Conservation (phyloP, 2,329 filamentous ascomycete species). For the Hypoxylon sp. region DNA sequence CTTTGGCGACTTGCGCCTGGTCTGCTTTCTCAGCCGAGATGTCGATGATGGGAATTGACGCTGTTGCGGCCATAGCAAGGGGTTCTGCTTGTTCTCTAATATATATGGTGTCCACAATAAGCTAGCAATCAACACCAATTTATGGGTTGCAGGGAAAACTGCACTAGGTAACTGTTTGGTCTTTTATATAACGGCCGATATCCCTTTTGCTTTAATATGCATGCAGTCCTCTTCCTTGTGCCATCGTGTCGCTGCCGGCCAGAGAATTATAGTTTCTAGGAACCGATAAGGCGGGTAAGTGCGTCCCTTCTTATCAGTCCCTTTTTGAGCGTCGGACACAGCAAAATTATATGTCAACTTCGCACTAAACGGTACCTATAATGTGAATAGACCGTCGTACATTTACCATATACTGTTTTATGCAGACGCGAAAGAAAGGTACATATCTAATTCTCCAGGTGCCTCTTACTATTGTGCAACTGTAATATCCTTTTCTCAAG, state of each 20-base stretch:
- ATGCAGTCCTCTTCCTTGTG: too few species aligned
- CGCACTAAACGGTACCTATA: too few species aligned
- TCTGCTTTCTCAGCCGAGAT: constrained; percentile 71
- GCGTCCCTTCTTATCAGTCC: not conserved
- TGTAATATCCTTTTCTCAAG: too few species aligned
- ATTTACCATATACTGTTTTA: not conserved
- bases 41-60: constrained; percentile 84
- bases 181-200: not conserved
- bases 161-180: not conserved
- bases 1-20: constrained; percentile 68
- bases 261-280: not conserved
- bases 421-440: not conserved
- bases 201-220: not conserved
- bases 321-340: not conserved
- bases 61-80: constrained; percentile 46
- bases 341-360: too few species aligned
- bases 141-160: too few species aligned
- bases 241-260: not conserved
- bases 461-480: too few species aligned
- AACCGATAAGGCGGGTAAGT: not conserved
- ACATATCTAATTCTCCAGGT: too few species aligned
- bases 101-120: too few species aligned
- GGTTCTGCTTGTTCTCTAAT: not conserved
- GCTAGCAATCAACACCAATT: too few species aligned
- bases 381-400: too few species aligned